phyloP scores from a whole-genome alignment of 768 basidiomycete species.

The Lactarius psammicola region DNA sequence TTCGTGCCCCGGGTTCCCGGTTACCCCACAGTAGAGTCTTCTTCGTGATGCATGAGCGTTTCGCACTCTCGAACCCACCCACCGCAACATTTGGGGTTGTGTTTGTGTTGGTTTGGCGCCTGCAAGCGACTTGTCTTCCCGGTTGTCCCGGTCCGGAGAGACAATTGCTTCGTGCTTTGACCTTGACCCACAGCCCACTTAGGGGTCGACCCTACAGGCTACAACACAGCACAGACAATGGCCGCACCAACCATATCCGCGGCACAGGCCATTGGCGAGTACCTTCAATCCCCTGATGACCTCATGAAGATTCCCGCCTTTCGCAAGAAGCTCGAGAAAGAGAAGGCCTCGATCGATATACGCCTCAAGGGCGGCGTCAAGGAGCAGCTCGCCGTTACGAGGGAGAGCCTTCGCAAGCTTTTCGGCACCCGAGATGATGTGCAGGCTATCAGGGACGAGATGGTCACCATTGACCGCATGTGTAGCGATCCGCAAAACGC shows the following conservation, averaged over 20 bases:
- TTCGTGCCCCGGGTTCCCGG: slow-evolving; percentile 29
- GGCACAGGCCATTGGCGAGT: slow-evolving; percentile 84
- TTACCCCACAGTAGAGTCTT: background rate
- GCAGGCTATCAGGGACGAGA: slow-evolving; percentile 81
- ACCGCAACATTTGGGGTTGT: slow-evolving; percentile 4
- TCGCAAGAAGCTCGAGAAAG: slow-evolving; percentile 93
- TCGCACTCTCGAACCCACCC: background rate
- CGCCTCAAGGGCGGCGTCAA: slow-evolving; percentile 88
- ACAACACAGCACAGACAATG: slow-evolving; percentile 35
- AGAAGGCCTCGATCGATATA: slow-evolving; percentile 91
- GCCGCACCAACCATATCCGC: slow-evolving; percentile 64
- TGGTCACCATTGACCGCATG: slow-evolving; percentile 73
- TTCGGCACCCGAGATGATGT: slow-evolving; percentile 74
- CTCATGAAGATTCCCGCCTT: slow-evolving; percentile 84
- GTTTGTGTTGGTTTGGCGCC: background rate
- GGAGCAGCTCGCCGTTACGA: slow-evolving; percentile 87
- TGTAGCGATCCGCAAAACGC: slow-evolving; percentile 72
- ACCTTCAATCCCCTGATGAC: slow-evolving; percentile 91
- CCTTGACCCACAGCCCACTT: too few relatives aligned
- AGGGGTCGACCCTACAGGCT: background rate
- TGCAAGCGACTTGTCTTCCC: too few relatives aligned
- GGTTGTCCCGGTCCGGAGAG: background rate
- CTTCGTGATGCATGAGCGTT: background rate
- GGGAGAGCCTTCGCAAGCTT: slow-evolving; percentile 82
- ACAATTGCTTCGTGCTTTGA: background rate